Evolutionary conservation across 441 rosid species (phyloP), one percentile per base, ranked within the genome.

Genomic region (Rhodomyrtus psidioides): DNA sequence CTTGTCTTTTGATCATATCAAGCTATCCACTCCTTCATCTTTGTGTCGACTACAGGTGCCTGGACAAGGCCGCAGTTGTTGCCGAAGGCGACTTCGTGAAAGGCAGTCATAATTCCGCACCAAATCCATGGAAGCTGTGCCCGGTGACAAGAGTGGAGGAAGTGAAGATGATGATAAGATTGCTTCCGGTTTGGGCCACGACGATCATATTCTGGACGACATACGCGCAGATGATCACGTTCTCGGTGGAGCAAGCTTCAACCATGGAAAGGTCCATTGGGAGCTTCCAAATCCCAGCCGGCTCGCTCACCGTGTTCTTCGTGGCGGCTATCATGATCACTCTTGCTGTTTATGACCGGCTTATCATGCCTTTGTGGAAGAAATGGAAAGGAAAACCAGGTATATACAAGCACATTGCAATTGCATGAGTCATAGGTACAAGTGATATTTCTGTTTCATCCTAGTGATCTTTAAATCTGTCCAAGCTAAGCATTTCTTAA

Each of bases 171-270:
- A 90, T 95, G 95, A 88, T 89, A 44, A 90, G 93, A 82, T 89
- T 96, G 53, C 88, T 96, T 88, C 98, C 99, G 28, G 91, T 96
- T 27, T 96, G 99, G 99, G 98, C 98, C 62, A 96, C 97, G n/a
- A 96, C 98, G 53, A 96, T 96, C 39, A 89, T 95, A 23, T 96
- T 96, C 53, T 95, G 99, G 99, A 96, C 99, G 1, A 87, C 94
- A 23, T 94, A 93, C 86, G 99, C 99, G 1, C 99, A 96, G 87
- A 91, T 96, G 98, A 95, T 95, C 65, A 95, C 98, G 65, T 97
- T 97, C 93, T 95, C 98, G 2, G 98, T 97, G 82, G 97, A 93
- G 88, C 98, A 95, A 91, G 99, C 99, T 28, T 85, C 95, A 56
- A 95, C 98, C 79, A 93, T 97, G 98, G 91, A 90, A 86, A 90